Evolutionary conservation across 176 grass and related monocot genomes (phyloP), one percentile per base, ranked within the genome.

Genomic region (Paspalum notatum): DNA sequence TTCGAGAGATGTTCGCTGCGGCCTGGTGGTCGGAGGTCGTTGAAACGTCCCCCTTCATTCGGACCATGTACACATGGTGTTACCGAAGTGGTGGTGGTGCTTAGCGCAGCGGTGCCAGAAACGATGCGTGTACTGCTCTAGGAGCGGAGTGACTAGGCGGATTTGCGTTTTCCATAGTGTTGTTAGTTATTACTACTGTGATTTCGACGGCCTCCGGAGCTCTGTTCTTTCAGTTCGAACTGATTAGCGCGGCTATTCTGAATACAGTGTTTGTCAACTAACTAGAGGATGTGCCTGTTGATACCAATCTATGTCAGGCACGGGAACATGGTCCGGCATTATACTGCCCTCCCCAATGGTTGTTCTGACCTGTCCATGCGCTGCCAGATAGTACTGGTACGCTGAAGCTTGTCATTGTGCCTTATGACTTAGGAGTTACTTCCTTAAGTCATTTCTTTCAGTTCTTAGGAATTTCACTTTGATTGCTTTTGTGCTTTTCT

Each of bases 191-290:
- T 54, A 18, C n/a, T 3, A 0, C 2, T 32, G 4, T 14, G 37
- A 39, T 32, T 77, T 71, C 72, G 22, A 64, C 42, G 79, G 47
- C 24, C 45, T 18, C 16, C 22, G 37, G 84, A 72, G 8, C 25
- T 37, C 0, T 52, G 6, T 44, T 22, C 38, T 32, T 71, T 62
- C 60, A 62, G 52, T 55, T 53, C 1, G 3, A 85, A 47, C 25
- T 66, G 9, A 54, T 18, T 47, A 47, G 9, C 13, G 17, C 38
- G 14, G 15, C 32, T 8, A 40, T 15, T 64, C 32, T 40, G 18
- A 64, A 40, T 18, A 79, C 22, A 42, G 32, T 65, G 7, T 56
- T 41, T 56, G 2, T 57, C 2, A 80, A 59, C 43, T 27, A 16
- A 48, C 42, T 45, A 3, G 3, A 75, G 61, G 44, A 27, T 51